A percentile compares a stretch with the other conserved stretches of the same genome.
Conservation (phyloP, 768 basidiomycete genomes). For the Cystobasidium onofrii region DNA sequence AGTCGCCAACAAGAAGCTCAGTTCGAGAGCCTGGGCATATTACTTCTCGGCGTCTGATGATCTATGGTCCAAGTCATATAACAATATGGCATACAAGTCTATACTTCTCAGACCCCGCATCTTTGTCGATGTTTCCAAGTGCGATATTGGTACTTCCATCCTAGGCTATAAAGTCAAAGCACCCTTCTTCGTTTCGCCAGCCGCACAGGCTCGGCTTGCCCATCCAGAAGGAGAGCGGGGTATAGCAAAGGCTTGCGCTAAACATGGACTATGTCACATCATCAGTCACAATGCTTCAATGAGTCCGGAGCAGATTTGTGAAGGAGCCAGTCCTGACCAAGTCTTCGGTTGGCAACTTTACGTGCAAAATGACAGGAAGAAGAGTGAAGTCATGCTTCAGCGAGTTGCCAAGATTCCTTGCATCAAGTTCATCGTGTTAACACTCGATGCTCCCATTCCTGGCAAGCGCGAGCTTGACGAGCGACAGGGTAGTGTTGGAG, state of each 20-base stretch:
- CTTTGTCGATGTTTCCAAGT: slow-evolving; percentile 70
- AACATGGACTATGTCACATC: slow-evolving; percentile 41
- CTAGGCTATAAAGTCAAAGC: slow-evolving; percentile 44
- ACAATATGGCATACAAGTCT: slow-evolving; percentile 71
- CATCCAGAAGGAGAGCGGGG: slow-evolving; percentile 46
- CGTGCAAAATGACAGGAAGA: slow-evolving; percentile 61
- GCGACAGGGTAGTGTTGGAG: slow-evolving; percentile 18
- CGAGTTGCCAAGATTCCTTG: slow-evolving; percentile 61
- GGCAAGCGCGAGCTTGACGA: slow-evolving; percentile 49
- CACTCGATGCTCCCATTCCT: slow-evolving; percentile 77
- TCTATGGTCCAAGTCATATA: slow-evolving; percentile 45
- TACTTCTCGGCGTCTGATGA: slow-evolving; percentile 82
- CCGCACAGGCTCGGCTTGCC: slow-evolving; percentile 47
- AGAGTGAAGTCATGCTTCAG: slow-evolving; percentile 62
- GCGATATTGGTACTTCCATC: slow-evolving; percentile 48
- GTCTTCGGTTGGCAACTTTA: slow-evolving; percentile 55
- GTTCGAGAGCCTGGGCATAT: slow-evolving; percentile 51
- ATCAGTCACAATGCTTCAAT: slow-evolving; percentile 21
- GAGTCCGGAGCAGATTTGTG: background rate
- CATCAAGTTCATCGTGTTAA: slow-evolving; percentile 81
- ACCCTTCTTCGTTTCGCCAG: slow-evolving; percentile 48
- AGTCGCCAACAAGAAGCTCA: background rate
- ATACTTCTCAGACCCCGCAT: slow-evolving; percentile 80
- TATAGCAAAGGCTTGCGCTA: slow-evolving; percentile 43
- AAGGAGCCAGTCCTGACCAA: slow-evolving; percentile 46